Base-by-base conservation (phyloP, 1,139 yeast genomes). In the Hemisphaericaspora xylanilytica region DNA sequence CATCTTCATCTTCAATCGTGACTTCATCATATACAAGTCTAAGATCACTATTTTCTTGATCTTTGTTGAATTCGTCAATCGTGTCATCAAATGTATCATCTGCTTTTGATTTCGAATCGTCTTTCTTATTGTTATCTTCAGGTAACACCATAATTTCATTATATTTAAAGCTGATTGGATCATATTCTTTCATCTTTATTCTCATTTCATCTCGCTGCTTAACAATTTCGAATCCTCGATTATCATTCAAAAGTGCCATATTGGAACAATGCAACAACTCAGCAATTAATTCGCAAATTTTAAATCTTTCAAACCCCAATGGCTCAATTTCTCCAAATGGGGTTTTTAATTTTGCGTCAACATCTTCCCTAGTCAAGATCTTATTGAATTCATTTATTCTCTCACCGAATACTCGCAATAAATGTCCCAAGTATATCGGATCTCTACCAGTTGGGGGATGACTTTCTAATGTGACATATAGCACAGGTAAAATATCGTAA, bases 401-500 rank as follows among this genome's bases (percentile, higher is more conserved):
- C 46, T 76, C 75, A 3, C 96, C 83, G 61, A 94, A 90, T 5
- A 87, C 80, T 53, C 77, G 79, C 29, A 94, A 81, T 61, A 92
- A 67, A 41, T 89, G 85, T 4, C 98, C 98, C 48, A 92, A 70
- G 59, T 90, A 94, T 38, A 92, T 89, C 3, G 97, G 96, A 59
- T 92, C 99, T 52, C 97, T 76, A 28, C 96, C 86, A 12, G 85
- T 81, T 21, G 98, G 98, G 6, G 97, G 97, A 58, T 90, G 96
- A 24, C 94, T 79, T 49, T 89, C 95, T 42, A 89, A 67, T 0
- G 97, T 86, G 33, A 88, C 86, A 60, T 83, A 84, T 57, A 89
- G 73, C 27, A 92, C 90, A 14, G 96, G 96, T 37, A 88, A 83
- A 41, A 83, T 78, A 63, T 92, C 98, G 59, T 92, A 92, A 61